Conservation (phyloP, 768 basidiomycete genomes). For the Porpolomopsis calyptriformis region DNA sequence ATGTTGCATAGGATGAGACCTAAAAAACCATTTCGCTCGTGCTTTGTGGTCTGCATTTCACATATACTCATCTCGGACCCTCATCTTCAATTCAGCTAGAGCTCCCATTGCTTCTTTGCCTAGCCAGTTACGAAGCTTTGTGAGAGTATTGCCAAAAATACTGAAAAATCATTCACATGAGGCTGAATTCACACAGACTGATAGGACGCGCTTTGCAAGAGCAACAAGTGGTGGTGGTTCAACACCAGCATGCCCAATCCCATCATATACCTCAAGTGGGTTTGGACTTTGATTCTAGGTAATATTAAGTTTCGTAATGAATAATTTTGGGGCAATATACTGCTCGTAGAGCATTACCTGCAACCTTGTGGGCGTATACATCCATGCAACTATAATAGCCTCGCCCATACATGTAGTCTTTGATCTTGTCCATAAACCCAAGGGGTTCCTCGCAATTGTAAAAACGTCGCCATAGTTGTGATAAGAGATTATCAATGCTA, state of each 20-base stretch:
- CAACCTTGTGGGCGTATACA: too few relatives aligned
- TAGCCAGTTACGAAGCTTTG: too few relatives aligned
- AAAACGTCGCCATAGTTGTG: not conserved
- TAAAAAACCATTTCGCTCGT: too few relatives aligned
- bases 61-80: too few relatives aligned
- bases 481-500: not conserved
- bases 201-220: constrained; percentile 15
- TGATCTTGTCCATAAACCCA: not conserved
- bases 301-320: not conserved
- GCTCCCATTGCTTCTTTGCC: too few relatives aligned
- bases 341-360: not conserved
- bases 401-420: constrained; percentile 1
- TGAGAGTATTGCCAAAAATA: too few relatives aligned
- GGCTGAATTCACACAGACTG: constrained; percentile 17
- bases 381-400: not conserved
- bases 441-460: not conserved
- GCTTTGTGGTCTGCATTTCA: too few relatives aligned
- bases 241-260: not conserved
- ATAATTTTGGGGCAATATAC: not conserved
- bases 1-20: too few relatives aligned
- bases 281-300: constrained; percentile 2
- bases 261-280: constrained; percentile 7
- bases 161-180: too few relatives aligned
- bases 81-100: too few relatives aligned
- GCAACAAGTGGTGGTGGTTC: constrained; percentile 7